Base-by-base conservation (phyloP, 257 asterid species). In the Thymus mandschuricus region DNA sequence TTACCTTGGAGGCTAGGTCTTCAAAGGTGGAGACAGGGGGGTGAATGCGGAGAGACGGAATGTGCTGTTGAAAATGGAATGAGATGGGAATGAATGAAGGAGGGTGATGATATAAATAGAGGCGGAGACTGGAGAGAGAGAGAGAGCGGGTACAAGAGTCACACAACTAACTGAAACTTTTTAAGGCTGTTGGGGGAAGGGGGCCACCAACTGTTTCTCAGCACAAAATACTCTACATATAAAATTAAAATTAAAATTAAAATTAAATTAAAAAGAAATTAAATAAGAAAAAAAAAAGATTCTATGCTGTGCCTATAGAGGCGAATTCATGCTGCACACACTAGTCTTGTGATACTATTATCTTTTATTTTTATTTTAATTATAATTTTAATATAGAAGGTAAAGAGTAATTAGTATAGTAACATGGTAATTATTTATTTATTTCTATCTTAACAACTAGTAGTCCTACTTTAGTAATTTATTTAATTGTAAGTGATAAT, bases 31-130 rank as follows among this genome's bases (percentile, higher is more conserved):
- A 60, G 73, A n/a, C 11, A 12, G 46, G 44, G 4, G 35, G 2
- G 46, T 5, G 46, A 43, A 61, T 8, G n/a, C 8, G 67, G 60
- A 35, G 54, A 38, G 62, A 21, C 12, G 31, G 52, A 75, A 10
- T 49, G 48, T 44, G n/a, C 21, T 30, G 66, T 29, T 30, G 41
- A 56, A 64, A 15, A 2, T 35, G 30, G 72, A 61, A 61, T 59
- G 77, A 40, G 79, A 40, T 56, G 51, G 77, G 33, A 61, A 40
- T 1, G 30, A 68, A 76, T 54, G 71, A 31, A 55, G 51, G 40
- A 34, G 3, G 67, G 72, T 60, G 65, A 76, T 21, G 79, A 63
- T 68, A 76, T 84, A 84, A 84, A 81, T 84, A 84, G 81, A 71
- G 68, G 51, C 28, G 29, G 38, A 29, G 44, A 21, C 21, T 21